phyloP scores from a whole-genome alignment of 805 yeast genomes.

The Phaffomyces opuntiae region DNA sequence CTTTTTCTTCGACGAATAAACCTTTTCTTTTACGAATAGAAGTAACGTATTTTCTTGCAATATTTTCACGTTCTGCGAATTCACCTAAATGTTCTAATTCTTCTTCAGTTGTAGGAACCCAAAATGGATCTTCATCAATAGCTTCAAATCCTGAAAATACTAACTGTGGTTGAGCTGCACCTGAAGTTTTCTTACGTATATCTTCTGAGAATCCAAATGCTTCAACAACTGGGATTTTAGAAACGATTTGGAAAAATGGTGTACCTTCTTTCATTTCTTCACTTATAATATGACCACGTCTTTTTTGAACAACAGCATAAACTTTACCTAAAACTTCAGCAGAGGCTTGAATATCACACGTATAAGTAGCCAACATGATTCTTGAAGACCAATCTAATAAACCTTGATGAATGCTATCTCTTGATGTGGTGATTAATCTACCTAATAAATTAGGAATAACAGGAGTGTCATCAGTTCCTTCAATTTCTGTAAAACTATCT shows the following conservation, averaged over 20 bases:
- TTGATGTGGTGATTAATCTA: constrained; percentile 62
- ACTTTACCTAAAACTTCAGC: constrained; percentile 94
- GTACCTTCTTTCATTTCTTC: constrained; percentile 99
- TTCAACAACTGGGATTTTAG: constrained; percentile 86
- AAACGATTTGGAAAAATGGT: constrained; percentile 83
- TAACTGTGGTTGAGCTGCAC: constrained; percentile 95
- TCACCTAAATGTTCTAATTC: constrained; percentile 93
- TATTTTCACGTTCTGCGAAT: constrained; percentile 83
- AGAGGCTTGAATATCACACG: constrained; percentile 92
- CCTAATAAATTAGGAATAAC: constrained; percentile 51
- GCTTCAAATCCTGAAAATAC: constrained; percentile 84
- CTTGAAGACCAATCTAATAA: constrained; percentile 84
- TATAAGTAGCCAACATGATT: constrained; percentile 83
- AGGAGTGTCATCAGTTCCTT: constrained; percentile 18
- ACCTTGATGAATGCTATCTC: constrained; percentile 64
- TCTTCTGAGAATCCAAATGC: constrained; percentile 97
- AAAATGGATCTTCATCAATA: constrained; percentile 90
- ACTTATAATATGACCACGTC: constrained; percentile 76
- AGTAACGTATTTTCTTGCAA: constrained; percentile 85
- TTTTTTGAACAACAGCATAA: constrained; percentile 84
- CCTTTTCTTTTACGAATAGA: constrained; percentile 81
- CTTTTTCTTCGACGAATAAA: constrained; percentile 80
- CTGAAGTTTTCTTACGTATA: constrained; percentile 85
- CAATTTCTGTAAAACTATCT: constrained; percentile 31
- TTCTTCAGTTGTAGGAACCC: constrained; percentile 98